Base-by-base conservation (phyloP, 768 basidiomycete species). In the Lactarius deliciosus region DNA sequence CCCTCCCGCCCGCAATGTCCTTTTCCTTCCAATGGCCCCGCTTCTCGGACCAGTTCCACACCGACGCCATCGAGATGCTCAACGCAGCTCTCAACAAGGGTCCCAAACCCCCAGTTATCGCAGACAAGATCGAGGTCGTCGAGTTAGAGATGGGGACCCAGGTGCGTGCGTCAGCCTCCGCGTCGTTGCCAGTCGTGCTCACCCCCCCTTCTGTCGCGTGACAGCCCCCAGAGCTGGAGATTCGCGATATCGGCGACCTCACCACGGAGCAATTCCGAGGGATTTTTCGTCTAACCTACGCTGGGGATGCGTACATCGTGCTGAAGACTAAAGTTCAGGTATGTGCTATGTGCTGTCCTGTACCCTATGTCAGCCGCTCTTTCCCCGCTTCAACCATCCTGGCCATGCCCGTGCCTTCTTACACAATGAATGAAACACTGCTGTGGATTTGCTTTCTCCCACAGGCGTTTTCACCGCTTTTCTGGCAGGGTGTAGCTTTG, bases 111-210 rank as follows among this genome's bases (percentile, higher is more conserved):
- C 94, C 95, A 34, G 91, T 99, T 73, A 98, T 98, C 71, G 96
- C 94, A 61, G 97, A 96, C 79, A 89, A 85, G 77, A 98, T 99
- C 70, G 94, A 98, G 76, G 97, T 99, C 36, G 92, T 97, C 61
- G 97, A 98, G 76, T 80, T 99, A n/a, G 91, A 98, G 78, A 98
- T 99, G 97, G 97, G 97, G 43, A 94, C 92, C 2, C 90, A 96
- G 82, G 96, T 94, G 67, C 62, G 80, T 74, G 40, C n/a, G 58
- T 28, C 64, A 13, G 22, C 20, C n/a, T 61, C 59, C 56, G 56
- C 28, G 6, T 57, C 61, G 28, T 41, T 36, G 22, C 20, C 10
- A 41, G 25, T 11, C 9, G 32, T 53, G 47, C 54, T 64, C 57
- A 34, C 30, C 40, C 18, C 57, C 54, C 32, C 57, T 61, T 45